Percentiles rank a stretch among this genome's conserved stretches.
These are phyloP conservation scores for Penstemon eatonii DNA, from an alignment of 257 asterid species.

Conservation along the genomic window DNA sequence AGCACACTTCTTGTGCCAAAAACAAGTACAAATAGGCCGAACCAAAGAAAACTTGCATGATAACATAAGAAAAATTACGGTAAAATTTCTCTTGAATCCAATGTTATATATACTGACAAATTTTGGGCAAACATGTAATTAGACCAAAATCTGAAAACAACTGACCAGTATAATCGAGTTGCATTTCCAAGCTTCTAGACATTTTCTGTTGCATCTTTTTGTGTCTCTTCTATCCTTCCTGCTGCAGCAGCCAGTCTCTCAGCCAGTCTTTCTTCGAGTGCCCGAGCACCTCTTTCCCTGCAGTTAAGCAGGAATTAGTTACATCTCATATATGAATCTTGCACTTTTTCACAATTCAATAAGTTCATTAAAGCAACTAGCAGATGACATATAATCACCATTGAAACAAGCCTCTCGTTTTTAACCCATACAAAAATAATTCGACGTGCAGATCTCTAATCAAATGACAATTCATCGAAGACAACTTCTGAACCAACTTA, in stretches of 20 bases:
- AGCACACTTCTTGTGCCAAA: too few species aligned
- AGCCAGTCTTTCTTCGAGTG: constrained; percentile 88
- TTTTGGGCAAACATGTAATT: too few species aligned
- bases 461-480: neutral
- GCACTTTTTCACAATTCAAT: neutral
- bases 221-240: constrained; percentile 50
- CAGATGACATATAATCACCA: neutral
- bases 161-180: too few species aligned
- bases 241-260: constrained; percentile 63
- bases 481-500: neutral
- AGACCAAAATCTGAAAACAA: too few species aligned
- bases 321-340: neutral
- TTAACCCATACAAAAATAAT: too few species aligned
- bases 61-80: too few species aligned
- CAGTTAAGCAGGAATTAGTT: constrained; percentile 20
- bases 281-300: constrained; percentile 98
- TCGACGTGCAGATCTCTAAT: neutral
- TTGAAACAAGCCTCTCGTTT: too few species aligned
- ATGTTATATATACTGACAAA: too few species aligned
- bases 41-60: too few species aligned
- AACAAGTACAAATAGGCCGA: too few species aligned
- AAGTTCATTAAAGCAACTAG: neutral
- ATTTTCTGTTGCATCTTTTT: constrained; percentile 57
- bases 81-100: too few species aligned
- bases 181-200: constrained; percentile 44